Evolutionary conservation across 257 asterid genomes (phyloP), one percentile per base, ranked within the genome.

Genomic region (Solanum habrochaites): DNA sequence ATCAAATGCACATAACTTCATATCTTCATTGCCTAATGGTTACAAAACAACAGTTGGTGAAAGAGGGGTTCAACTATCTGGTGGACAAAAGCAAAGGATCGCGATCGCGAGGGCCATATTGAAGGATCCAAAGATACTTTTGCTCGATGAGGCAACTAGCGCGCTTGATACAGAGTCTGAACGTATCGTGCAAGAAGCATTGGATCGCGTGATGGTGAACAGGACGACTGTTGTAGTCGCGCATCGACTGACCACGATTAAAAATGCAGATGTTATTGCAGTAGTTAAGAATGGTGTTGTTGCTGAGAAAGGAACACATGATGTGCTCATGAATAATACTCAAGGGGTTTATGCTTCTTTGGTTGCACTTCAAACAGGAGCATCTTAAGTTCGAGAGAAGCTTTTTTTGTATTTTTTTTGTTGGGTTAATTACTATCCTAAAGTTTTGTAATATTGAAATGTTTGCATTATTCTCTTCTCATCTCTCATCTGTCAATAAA

Each of bases 61-160:
- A 67, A 85, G 90, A 39, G 93, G 95, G 70, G 45, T 83, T 16
- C 93, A 90, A n/a, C 40, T 90, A 78, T 93, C 93, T 1, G 93
- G 94, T 16, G 95, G 95, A 6, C 94, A 93, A 45, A 93, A 92
- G 89, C 95, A 91, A 71, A 85, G 94, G 1, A 88, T 93, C 2
- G 94, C 94, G 18, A 89, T 93, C 7, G 92, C 94, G 18, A 78
- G 96, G 74, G 90, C 90, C 45, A 90, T 92, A 20, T 8, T 91
- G 52, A 93, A 92, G 73, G 90, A 91, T 45, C 94, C 93, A 0
- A 90, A 82, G 66, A 90, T 93, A 11, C 90, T 92, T n/a, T 56
- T 93, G 49, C 87, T 93, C 8, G 94, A 93, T 2, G 94, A 93
- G 87, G 94, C 93, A 3, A 93, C 94, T 6, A 93, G 95, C 29